Evolutionary conservation across 192 early-diverging fungal species (phyloP).

Genomic region (Coemansia sp.): DNA sequence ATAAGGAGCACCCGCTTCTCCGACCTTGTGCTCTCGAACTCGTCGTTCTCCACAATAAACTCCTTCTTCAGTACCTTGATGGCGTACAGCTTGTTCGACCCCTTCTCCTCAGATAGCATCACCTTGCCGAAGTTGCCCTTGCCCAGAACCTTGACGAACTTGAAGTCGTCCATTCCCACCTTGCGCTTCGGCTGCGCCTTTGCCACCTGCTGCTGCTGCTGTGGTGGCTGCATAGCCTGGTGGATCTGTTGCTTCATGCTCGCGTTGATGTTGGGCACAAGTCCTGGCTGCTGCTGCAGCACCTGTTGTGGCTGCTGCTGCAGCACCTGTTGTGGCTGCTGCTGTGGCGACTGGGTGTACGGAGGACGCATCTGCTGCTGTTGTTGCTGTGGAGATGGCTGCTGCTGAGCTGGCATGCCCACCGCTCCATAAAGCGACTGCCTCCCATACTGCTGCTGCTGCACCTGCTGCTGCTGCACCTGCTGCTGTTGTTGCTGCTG

Average conservation of each 20-base stretch:
- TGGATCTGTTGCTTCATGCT: constrained; percentile 44
- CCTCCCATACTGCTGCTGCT: constrained; percentile 22
- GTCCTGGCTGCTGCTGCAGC: constrained; percentile 4
- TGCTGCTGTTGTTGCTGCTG: too few species aligned
- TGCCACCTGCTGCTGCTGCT: constrained; percentile 2
- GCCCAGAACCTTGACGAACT: constrained; percentile 90
- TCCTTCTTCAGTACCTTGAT: constrained; percentile 99
- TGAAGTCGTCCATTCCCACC: constrained; percentile 90
- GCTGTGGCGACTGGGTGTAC: constrained; percentile 1
- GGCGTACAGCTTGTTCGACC: constrained; percentile 79
- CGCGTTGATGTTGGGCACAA: constrained; percentile 12
- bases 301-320: background rate
- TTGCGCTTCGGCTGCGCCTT: constrained; percentile 55
- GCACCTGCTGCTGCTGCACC: constrained; percentile 18
- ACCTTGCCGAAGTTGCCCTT: constrained; percentile 99
- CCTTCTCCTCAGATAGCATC: constrained; percentile 94
- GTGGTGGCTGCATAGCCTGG: constrained; percentile 44
- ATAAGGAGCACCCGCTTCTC: constrained; percentile 94
- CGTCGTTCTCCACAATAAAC: constrained; percentile 98
- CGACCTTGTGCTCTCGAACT: constrained; percentile 89
- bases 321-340: background rate
- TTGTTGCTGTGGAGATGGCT: constrained; percentile 12
- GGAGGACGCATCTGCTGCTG: constrained; percentile 11
- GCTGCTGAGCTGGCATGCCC: constrained; percentile 2
- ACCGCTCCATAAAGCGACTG: constrained; percentile 17